These are phyloP conservation scores for Ploettnerulaceae sp. DNA, from an alignment of 2,329 filamentous ascomycete genomes.

Conservation along the genomic window DNA sequence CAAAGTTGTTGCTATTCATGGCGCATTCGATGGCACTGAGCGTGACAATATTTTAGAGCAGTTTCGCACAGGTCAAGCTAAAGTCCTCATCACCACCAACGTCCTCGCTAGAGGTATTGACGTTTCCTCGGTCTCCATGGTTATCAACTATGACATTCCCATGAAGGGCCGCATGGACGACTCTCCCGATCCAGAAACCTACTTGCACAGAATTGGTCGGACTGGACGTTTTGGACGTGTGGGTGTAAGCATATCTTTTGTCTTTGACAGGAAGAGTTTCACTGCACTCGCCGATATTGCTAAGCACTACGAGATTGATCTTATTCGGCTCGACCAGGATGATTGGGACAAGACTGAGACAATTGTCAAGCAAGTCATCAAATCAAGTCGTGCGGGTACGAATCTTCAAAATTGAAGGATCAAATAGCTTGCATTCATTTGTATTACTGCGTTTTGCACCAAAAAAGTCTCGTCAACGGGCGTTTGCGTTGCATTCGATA, in stretches of 20 bases:
- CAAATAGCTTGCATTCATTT: not conserved
- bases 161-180: slow-evolving; percentile 71
- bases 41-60: slow-evolving; percentile 80
- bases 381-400: slow-evolving; percentile 58
- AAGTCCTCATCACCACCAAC: slow-evolving; percentile 97
- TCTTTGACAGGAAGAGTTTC: slow-evolving; percentile 81
- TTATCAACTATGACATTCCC: slow-evolving; percentile 92
- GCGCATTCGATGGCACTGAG: slow-evolving; percentile 76
- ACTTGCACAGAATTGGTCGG: slow-evolving; percentile 94
- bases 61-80: slow-evolving; percentile 81
- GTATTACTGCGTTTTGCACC: slow-evolving; percentile 1
- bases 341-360: slow-evolving; percentile 91
- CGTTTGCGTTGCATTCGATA: slow-evolving; percentile 11
- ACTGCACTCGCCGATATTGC: slow-evolving; percentile 75
- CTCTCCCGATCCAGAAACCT: slow-evolving; percentile 89
- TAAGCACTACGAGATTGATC: slow-evolving; percentile 71
- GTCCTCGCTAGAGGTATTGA: slow-evolving; percentile 95
- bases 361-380: slow-evolving; percentile 76
- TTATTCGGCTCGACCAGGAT: slow-evolving; percentile 73
- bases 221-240: slow-evolving; percentile 96
- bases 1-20: slow-evolving; percentile 84
- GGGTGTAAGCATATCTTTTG: slow-evolving; percentile 91
- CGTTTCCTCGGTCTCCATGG: slow-evolving; percentile 89
- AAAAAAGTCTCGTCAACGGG: slow-evolving; percentile 3
- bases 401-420: slow-evolving; percentile 33